Percentiles rank a stretch among this genome's conserved stretches.
Evolutionary conservation across 371 early-diverging fungal genomes (phyloP).

Genomic region (Mucor sp.): DNA sequence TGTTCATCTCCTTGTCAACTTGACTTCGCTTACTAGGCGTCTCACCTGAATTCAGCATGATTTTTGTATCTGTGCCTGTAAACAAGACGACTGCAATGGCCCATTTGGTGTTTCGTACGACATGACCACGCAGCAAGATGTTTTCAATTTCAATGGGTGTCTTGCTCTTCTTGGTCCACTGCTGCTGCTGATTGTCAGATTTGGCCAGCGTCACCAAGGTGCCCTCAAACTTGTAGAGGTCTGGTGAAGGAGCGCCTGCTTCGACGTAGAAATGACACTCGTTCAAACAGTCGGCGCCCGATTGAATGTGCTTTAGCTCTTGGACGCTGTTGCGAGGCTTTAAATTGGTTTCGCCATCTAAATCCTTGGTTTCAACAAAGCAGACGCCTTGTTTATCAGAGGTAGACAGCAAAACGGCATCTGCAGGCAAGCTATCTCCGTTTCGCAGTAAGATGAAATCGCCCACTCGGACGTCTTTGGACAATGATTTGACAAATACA

Average conservation of each 20-base stretch:
- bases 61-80: slow-evolving; percentile 94
- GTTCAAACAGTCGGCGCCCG: slow-evolving; percentile 64
- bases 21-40: slow-evolving; percentile 88
- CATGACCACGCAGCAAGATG: slow-evolving; percentile 89
- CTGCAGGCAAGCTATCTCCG: slow-evolving; percentile 91
- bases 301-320: slow-evolving; percentile 64
- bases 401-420: slow-evolving; percentile 81
- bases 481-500: slow-evolving; percentile 22
- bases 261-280: slow-evolving; percentile 64
- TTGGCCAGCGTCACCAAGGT: slow-evolving; percentile 49
- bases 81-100: slow-evolving; percentile 83
- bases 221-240: slow-evolving; percentile 67
- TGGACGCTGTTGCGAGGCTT: slow-evolving; percentile 75
- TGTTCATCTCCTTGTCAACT: slow-evolving; percentile 90
- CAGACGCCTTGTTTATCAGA: slow-evolving; percentile 73
- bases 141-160: slow-evolving; percentile 79
- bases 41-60: slow-evolving; percentile 83
- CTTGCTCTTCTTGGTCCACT: slow-evolving; percentile 36
- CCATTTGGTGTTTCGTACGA: slow-evolving; percentile 87
- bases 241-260: slow-evolving; percentile 71
- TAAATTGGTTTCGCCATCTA: slow-evolving; percentile 97
- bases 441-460: slow-evolving; percentile 86
- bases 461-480: slow-evolving; percentile 84
- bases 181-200: slow-evolving; percentile 5
- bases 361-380: slow-evolving; percentile 92